Conservation (phyloP, 225 moss, liverwort and hornwort species). For the Ulota crispa region DNA sequence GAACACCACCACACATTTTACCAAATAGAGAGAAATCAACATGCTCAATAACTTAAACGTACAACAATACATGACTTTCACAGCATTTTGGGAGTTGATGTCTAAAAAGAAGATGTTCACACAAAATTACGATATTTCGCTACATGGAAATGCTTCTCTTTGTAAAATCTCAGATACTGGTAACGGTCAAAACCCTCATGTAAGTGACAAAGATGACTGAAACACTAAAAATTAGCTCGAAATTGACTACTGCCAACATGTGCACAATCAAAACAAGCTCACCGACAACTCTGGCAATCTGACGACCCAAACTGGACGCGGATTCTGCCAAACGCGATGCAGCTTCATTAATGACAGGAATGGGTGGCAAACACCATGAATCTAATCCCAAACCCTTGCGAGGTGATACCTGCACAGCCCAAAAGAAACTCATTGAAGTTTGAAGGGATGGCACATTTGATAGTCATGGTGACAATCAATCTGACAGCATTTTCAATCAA, state of each 20-base stretch:
- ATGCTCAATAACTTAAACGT: not conserved
- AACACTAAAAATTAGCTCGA: constrained; percentile 1
- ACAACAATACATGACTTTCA: not conserved
- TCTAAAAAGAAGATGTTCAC: not conserved
- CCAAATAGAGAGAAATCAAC: not conserved
- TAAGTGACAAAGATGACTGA: not conserved
- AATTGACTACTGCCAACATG: not conserved
- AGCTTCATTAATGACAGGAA: constrained; percentile 78
- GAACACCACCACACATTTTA: not conserved
- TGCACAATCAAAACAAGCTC: constrained; percentile 26
- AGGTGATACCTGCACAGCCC: constrained; percentile 34
- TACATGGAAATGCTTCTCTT: not conserved
- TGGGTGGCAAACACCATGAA: constrained; percentile 60
- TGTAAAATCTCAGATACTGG: not conserved
- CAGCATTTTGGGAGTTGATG: not conserved
- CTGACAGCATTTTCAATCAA: constrained; percentile 4
- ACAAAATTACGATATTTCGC: not conserved
- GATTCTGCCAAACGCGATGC: constrained; percentile 72
- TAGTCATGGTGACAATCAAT: not conserved
- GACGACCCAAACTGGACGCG: constrained; percentile 78
- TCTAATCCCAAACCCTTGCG: constrained; percentile 43
- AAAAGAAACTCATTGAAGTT: constrained; percentile 16
- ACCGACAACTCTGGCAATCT: constrained; percentile 80
- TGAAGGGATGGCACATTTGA: not conserved
- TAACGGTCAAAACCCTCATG: not conserved